Evolutionary conservation across 2,329 filamentous ascomycete species (phyloP).

Genomic region (Colletotrichum tabaci): DNA sequence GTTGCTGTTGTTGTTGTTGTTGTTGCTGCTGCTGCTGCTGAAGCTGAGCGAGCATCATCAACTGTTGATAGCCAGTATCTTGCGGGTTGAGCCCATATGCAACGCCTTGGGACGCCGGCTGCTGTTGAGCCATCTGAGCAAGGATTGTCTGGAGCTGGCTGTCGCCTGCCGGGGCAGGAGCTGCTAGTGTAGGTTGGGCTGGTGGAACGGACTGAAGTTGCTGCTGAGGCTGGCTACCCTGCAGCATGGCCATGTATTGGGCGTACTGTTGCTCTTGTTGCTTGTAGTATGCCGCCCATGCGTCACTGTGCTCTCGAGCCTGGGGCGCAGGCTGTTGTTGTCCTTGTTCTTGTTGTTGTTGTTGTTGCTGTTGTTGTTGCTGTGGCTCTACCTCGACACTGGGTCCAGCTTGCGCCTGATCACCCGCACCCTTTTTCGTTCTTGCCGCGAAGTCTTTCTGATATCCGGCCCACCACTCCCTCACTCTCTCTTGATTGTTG

Average conservation of each 20-base stretch:
- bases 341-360: constrained; percentile 15
- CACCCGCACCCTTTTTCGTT: constrained; percentile 57
- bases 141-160: constrained; percentile 61
- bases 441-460: constrained; percentile 56
- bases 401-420: constrained; percentile 51
- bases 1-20: constrained; percentile 40
- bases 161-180: constrained; percentile 43
- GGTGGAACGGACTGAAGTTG: constrained; percentile 39
- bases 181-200: constrained; percentile 42
- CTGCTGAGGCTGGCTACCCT: constrained; percentile 50
- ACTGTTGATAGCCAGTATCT: constrained; percentile 58
- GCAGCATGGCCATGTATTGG: constrained; percentile 60
- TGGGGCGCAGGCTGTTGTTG: constrained; percentile 44
- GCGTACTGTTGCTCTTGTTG: constrained; percentile 51
- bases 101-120: constrained; percentile 42
- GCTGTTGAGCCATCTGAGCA: constrained; percentile 57
- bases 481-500: constrained; percentile 60
- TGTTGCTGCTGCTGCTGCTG: constrained; percentile 49
- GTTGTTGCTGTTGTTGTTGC: constrained; percentile 43
- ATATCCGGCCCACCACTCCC: constrained; percentile 69
- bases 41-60: constrained; percentile 57
- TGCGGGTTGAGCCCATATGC: constrained; percentile 53
- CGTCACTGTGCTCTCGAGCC: constrained; percentile 43
- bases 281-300: constrained; percentile 50
- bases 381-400: constrained; percentile 50